Conservation (phyloP, 2,329 filamentous ascomycete genomes). For the Didymella exigua region DNA sequence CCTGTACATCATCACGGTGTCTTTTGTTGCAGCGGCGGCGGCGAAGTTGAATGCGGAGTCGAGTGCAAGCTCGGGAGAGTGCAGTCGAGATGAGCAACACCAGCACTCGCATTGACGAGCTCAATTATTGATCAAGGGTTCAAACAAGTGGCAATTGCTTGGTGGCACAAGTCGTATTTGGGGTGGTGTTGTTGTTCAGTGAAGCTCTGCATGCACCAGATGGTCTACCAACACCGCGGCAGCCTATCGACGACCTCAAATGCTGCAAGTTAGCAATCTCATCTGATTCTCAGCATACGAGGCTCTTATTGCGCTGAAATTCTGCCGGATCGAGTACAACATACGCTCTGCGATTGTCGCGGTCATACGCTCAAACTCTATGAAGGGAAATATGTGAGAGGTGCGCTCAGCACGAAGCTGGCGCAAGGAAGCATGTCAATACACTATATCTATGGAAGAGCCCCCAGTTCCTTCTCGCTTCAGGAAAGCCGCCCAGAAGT, state of each 20-base stretch:
- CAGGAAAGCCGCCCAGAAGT: not conserved
- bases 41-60: not conserved
- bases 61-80: not conserved
- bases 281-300: too few species aligned
- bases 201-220: not conserved
- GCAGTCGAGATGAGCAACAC: not conserved
- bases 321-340: too few species aligned
- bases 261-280: not conserved
- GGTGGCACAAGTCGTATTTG: not conserved
- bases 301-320: too few species aligned
- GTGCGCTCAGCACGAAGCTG: not conserved
- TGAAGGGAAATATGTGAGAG: not conserved
- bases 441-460: not conserved
- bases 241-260: not conserved
- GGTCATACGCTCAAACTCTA: not conserved
- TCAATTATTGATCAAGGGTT: too few species aligned
- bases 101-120: not conserved
- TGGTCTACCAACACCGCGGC: not conserved
- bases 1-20: not conserved
- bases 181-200: conserved; percentile 1
- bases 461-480: not conserved
- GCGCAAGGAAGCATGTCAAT: not conserved
- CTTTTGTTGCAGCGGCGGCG: not conserved
- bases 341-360: not conserved
- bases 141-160: not conserved